Base-by-base conservation (phyloP, 2,329 filamentous ascomycete species). In the Aspergillus ibericus region DNA sequence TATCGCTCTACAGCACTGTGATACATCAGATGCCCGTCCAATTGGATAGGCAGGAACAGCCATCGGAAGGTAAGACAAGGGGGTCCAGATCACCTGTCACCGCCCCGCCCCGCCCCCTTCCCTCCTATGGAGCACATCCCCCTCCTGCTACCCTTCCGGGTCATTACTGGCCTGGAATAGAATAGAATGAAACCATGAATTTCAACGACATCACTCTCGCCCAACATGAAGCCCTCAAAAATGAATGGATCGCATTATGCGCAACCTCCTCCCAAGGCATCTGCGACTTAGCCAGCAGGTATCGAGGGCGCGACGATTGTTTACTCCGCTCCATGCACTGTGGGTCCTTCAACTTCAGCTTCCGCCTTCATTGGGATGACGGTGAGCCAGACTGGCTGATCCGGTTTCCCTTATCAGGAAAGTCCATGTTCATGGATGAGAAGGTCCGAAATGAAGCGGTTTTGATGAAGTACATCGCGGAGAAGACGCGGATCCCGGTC, bases 321-420 rank as follows among this genome's bases (percentile, higher is more conserved):
- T 18, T 55, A 3, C 32, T 55, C 4, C 22, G 36, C 9, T 64
- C 60, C 5, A 55, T 63, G 50, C 53, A 63, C 35, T 44, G 46
- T 25, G 58, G 60, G 3, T 57, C 49, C 1, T 64, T 63, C 36
- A 64, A 59, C 22, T 60, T 61, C 20, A 58, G 56, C 13, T 36
- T 52, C 5, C 55, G 56, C 3, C 54, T 63, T 13, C 50, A 58
- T 16, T 64, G 54, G 54, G 58, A 64, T 1, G 60, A 63, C 42
- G 56, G 35, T 1, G 55, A 16, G 4, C 47, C 47, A 20, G 60
- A 64, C 34, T 63, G 62, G 55, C 32, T 64, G 6, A 51, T 63
- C 32, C 44, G 61, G 15, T 63, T 63, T 20, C 58, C 61, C 1
- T 9, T 65, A 2, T 38, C 56, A 4, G 63, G 56, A 13, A 53